phyloP scores from a whole-genome alignment of 805 yeast genomes.

The Candida chilensis region DNA sequence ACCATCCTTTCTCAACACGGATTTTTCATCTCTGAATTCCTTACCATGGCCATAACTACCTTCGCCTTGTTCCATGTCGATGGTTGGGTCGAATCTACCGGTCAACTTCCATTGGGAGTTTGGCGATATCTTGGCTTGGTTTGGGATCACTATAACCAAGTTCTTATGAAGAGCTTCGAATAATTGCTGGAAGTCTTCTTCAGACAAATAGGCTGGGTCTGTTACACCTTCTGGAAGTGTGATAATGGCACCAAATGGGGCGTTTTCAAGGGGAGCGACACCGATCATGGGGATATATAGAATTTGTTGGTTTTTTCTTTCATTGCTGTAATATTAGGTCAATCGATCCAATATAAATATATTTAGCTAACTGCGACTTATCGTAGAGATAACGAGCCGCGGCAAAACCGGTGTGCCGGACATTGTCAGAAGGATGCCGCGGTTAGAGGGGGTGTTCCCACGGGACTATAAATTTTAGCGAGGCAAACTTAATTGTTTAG shows the following conservation, averaged over 20 bases:
- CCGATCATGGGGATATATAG: no score
- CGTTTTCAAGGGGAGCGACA: conserved; percentile 35
- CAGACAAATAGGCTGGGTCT: conserved; percentile 64
- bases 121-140: conserved; percentile 61
- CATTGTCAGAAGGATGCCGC: no score
- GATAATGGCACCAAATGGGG: conserved; percentile 64
- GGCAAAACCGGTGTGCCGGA: no score
- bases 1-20: conserved; percentile 77
- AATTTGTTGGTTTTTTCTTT: no score
- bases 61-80: conserved; percentile 17
- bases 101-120: conserved; percentile 71
- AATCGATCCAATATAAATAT: no score
- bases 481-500: no score
- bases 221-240: conserved; percentile 57
- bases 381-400: no score
- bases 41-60: conserved; percentile 82
- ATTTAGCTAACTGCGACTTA: no score
- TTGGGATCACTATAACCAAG: conserved; percentile 69
- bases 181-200: conserved; percentile 53
- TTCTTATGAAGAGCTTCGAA: conserved; percentile 58
- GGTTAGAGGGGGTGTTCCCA: no score
- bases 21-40: conserved; percentile 39
- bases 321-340: no score
- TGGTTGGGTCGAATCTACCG: conserved; percentile 67
- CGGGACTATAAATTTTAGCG: no score